Conservation (phyloP, 345 rosid species). For the Moricandia arvensis region DNA sequence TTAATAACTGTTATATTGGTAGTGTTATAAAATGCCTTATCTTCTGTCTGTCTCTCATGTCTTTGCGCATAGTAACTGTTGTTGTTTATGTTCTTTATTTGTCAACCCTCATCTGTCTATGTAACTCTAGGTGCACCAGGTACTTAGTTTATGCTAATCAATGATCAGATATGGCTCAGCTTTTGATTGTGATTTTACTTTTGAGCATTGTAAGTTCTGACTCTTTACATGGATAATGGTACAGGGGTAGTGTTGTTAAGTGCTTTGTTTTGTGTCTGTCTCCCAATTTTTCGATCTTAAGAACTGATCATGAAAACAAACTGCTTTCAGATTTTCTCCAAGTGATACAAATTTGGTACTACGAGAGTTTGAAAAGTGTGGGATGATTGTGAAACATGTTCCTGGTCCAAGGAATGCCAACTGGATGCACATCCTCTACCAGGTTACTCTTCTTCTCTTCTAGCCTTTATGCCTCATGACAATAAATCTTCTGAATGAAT, state of each 20-base stretch:
- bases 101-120: neutral
- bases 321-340: conserved; percentile 64
- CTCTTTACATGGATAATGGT: neutral
- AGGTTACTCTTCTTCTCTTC: conserved; percentile 53
- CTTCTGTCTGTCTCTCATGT: neutral
- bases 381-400: conserved; percentile 85
- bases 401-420: conserved; percentile 95
- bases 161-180: neutral
- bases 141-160: neutral
- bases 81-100: neutral
- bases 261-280: neutral
- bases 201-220: neutral
- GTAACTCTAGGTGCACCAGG: neutral
- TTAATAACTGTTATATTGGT: neutral
- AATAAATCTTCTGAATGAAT: neutral
- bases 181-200: neutral
- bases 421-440: conserved; percentile 95
- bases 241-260: neutral
- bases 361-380: conserved; percentile 89
- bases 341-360: conserved; percentile 87
- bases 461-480: neutral
- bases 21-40: neutral
- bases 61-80: neutral
- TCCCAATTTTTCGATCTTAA: neutral
- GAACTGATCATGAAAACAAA: conserved; percentile 15